Conservation (phyloP, 2,329 filamentous ascomycete genomes). For the Periconia sp. region DNA sequence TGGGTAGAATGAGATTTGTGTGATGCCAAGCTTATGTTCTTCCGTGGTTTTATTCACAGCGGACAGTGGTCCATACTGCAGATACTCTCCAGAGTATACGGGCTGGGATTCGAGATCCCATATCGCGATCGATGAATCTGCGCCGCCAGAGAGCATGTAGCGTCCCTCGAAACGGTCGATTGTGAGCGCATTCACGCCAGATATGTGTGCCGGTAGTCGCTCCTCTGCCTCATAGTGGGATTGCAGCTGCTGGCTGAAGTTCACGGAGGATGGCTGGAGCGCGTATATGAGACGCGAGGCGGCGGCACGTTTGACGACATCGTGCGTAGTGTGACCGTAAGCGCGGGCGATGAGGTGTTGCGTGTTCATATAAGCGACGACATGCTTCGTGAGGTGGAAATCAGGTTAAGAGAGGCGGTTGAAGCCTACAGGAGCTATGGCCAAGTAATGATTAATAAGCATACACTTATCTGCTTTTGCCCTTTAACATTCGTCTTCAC, state of each 20-base stretch:
- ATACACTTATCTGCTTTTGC: neutral
- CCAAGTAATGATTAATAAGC: no score
- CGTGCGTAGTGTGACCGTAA: constrained; percentile 66
- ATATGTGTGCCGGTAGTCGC: constrained; percentile 69
- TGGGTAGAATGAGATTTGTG: constrained; percentile 77
- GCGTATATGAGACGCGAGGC: constrained; percentile 70
- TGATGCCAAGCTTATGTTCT: constrained; percentile 73
- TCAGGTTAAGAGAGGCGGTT: constrained; percentile 1
- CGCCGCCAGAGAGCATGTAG: constrained; percentile 82
- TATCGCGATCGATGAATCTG: constrained; percentile 81
- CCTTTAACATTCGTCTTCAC: neutral
- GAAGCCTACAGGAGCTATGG: constrained; percentile 13
- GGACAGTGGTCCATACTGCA: constrained; percentile 33
- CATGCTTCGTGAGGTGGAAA: constrained; percentile 37
- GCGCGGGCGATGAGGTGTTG: constrained; percentile 75
- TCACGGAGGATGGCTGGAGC: constrained; percentile 71
- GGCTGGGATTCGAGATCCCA: constrained; percentile 76
- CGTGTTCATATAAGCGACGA: constrained; percentile 48
- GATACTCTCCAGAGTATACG: constrained; percentile 18
- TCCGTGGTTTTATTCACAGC: constrained; percentile 35
- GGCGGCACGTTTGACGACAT: constrained; percentile 69
- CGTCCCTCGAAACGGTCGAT: constrained; percentile 83
- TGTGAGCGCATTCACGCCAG: constrained; percentile 79
- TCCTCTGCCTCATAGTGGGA: constrained; percentile 37
- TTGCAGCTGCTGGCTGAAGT: constrained; percentile 70